Evolutionary conservation across 2,329 filamentous ascomycete species (phyloP), one percentile per base, ranked within the genome.

Genomic region (Trichoderma asperellum): DNA sequence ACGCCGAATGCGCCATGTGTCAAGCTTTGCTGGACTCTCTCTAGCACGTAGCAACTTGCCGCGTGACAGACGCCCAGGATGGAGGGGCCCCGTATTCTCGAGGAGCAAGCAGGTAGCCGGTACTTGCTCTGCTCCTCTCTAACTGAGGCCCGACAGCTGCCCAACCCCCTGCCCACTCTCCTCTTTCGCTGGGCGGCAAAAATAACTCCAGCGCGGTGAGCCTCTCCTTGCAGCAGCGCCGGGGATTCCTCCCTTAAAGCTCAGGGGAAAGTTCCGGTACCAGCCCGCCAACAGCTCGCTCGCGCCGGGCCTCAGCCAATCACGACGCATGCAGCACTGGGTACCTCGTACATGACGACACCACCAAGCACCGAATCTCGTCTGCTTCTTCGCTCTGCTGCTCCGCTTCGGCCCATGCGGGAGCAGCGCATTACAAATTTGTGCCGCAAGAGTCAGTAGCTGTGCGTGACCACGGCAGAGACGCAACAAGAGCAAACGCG

Each of bases 111-210:
- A 12, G 47, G 47, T 49, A 24, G 18, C 49, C 34, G n/a, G 49
- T 57, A 29, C 52, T 12, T 57, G 37, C 37, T 40, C 37, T 43
- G 40, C n/a, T 18, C 53, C 40, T 37, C 37, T 58, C 53, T 7
- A 55, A 66, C 53, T 66, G 53, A 24, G 43, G 55, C 63, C 63
- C 63, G 57, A 66, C 37, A 58, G 63, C 63, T 58, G 63, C 63
- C 63, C 63, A 59, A 66, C 63, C 63, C 63, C 55, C 55, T 8
- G 18, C 40, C 18, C 16, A 10, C 40, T 43, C 37, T 40, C 37
- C 7, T 16, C 62, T 57, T 24, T 24, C 24, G 35, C 40, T 56
- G 49, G 61, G 62, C 62, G 62, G 62, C 62, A 65, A 65, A 56
- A 32, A 32, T 10, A 35, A 56, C 32, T 6, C 5, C 32, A 32